Evolutionary conservation across 2,329 filamentous ascomycete genomes (phyloP).

Genomic region (Hyphodiscus sp.): DNA sequence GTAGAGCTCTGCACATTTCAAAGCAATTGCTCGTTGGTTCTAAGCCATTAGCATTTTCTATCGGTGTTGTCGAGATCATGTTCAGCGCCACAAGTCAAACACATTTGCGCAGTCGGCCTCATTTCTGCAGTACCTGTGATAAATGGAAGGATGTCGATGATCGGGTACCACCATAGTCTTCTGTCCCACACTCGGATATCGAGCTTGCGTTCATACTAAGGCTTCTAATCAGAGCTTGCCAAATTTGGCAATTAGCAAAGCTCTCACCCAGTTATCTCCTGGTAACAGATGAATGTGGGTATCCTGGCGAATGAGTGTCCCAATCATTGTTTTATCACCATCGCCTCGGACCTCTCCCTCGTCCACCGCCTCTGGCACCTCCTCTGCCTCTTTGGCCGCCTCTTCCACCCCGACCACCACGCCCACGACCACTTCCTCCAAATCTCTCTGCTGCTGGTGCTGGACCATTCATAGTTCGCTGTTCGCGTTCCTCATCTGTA

Average conservation of each 20-base stretch:
- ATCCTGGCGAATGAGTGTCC: slow-evolving; percentile 9
- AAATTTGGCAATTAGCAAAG: not conserved
- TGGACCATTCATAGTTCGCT: slow-evolving; percentile 53
- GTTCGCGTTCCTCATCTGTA: slow-evolving; percentile 61
- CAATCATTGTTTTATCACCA: slow-evolving; percentile 8
- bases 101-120: too few species aligned
- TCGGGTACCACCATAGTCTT: too few species aligned
- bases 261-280: not conserved
- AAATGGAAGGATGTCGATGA: too few species aligned
- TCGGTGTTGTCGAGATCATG: too few species aligned
- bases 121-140: too few species aligned
- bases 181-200: too few species aligned
- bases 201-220: too few species aligned
- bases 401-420: slow-evolving; percentile 28
- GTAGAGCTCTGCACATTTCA: too few species aligned
- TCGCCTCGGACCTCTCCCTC: slow-evolving; percentile 24
- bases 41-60: too few species aligned
- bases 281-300: slow-evolving; percentile 8
- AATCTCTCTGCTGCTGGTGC: slow-evolving; percentile 34
- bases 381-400: slow-evolving; percentile 32
- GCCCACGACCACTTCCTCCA: slow-evolving; percentile 21
- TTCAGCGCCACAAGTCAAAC: too few species aligned
- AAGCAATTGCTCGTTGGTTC: too few species aligned
- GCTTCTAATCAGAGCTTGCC: too few species aligned
- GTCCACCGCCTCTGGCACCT: slow-evolving; percentile 30